Percentiles rank a stretch among this genome's conserved stretches.
Conservation (phyloP, 768 basidiomycete genomes). For the Pulveroboletus sp. region DNA sequence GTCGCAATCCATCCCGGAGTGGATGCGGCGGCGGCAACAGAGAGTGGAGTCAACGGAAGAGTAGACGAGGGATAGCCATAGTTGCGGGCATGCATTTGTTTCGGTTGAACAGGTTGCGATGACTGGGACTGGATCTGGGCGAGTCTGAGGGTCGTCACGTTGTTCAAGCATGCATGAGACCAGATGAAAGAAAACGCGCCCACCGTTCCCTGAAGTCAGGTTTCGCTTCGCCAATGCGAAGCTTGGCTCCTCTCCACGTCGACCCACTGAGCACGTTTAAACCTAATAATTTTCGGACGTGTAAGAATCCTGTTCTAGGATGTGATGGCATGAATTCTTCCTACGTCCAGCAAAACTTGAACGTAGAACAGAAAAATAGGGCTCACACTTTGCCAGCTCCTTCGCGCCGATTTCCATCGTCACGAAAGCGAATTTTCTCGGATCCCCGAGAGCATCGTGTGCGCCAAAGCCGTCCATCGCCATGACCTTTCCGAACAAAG, state of each 20-base stretch:
- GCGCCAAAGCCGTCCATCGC: conserved; percentile 66
- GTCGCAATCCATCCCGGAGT: conserved; percentile 68
- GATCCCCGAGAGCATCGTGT: conserved; percentile 59
- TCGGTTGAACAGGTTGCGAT: conserved; percentile 35
- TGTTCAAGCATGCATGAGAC: not conserved
- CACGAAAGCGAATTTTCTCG: conserved; percentile 67
- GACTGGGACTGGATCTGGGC: conserved; percentile 16
- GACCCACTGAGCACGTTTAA: conserved; percentile 73
- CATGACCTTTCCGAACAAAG: conserved; percentile 63
- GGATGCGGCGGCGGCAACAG: conserved; percentile 52
- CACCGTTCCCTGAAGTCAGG: conserved; percentile 67
- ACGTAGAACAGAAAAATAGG: not conserved
- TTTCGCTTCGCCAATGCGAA: conserved; percentile 80
- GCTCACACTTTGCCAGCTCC: conserved; percentile 63
- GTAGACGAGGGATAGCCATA: conserved; percentile 47
- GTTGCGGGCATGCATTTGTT: conserved; percentile 35
- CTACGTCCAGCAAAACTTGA: not conserved
- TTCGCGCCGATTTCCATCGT: conserved; percentile 61
- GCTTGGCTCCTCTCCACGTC: conserved; percentile 83
- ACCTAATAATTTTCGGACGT: conserved; percentile 38
- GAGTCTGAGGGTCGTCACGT: conserved; percentile 1
- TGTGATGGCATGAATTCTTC: not conserved
- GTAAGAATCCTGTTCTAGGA: not conserved
- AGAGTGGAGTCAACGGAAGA: conserved; percentile 61
- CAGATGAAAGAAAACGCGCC: not conserved